Conservation (phyloP, 2,329 filamentous ascomycete species). For the Alternaria conjuncta region DNA sequence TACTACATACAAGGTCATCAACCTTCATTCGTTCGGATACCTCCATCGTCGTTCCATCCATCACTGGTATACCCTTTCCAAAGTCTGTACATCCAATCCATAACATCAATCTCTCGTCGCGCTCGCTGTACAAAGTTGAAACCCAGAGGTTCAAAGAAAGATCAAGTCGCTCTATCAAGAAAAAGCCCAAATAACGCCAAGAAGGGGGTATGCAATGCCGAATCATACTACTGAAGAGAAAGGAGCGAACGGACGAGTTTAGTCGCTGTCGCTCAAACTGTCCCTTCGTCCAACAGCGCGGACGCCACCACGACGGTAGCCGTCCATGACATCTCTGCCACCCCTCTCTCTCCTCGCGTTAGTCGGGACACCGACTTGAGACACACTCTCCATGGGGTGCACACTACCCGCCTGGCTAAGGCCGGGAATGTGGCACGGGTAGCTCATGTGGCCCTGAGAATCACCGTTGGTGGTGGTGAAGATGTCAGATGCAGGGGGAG, state of each 20-base stretch:
- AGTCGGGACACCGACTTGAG: slow-evolving; percentile 48
- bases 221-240: neutral
- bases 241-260: neutral
- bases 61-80: neutral
- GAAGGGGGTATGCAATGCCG: neutral
- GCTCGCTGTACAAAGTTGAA: neutral
- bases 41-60: neutral
- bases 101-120: neutral
- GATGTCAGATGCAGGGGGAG: slow-evolving; percentile 37
- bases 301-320: slow-evolving; percentile 50
- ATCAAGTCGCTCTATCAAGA: neutral
- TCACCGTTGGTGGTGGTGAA: slow-evolving; percentile 50
- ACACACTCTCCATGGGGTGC: slow-evolving; percentile 47
- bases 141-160: neutral
- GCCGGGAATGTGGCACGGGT: slow-evolving; percentile 64
- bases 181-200: neutral
- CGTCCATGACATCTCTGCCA: slow-evolving; percentile 52
- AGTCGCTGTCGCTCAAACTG: slow-evolving; percentile 62
- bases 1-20: neutral
- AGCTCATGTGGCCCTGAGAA: slow-evolving; percentile 59
- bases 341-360: slow-evolving; percentile 23
- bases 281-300: slow-evolving; percentile 54
- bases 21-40: neutral
- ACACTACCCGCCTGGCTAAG: slow-evolving; percentile 51
- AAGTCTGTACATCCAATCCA: neutral